phyloP scores from a whole-genome alignment of 164 flowering plant genomes.

The Paratinospora sagittata region DNA sequence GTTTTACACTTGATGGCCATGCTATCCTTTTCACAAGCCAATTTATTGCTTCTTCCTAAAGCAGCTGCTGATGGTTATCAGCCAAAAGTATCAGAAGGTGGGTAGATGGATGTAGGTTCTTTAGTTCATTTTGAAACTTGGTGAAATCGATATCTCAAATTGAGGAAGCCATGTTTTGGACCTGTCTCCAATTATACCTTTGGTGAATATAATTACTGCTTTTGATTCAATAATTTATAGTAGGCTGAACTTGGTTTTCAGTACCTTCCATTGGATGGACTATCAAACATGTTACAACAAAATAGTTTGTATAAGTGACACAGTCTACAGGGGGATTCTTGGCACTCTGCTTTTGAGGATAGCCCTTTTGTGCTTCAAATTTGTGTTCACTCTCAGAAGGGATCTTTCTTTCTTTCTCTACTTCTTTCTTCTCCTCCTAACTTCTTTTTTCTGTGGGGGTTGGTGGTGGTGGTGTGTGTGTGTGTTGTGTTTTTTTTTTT shows the following conservation, averaged over 20 bases:
- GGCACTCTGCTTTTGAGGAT: not conserved
- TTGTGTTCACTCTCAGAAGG: not conserved
- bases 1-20: conserved; percentile 90
- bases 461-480: not conserved
- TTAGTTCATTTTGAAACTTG: not conserved
- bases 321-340: not conserved
- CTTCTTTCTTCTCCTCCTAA: not conserved
- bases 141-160: not conserved
- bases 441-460: not conserved
- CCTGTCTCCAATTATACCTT: not conserved
- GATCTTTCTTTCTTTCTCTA: not conserved
- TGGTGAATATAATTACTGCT: not conserved
- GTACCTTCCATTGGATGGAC: not conserved
- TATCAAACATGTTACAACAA: not conserved
- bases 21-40: conserved; percentile 78
- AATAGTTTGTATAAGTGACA: not conserved
- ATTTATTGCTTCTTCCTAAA: conserved; percentile 79
- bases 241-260: not conserved
- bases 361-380: not conserved
- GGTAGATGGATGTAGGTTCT: not conserved
- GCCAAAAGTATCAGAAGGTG: conserved; percentile 59
- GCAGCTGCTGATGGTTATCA: conserved; percentile 77
- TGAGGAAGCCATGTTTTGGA: not conserved
- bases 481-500: not conserved
- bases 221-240: not conserved